Percentiles rank a stretch among this genome's conserved stretches.
These are phyloP conservation scores for Chrysochromulina parva DNA, from an alignment of 78 protist genomes.

Conservation along the genomic window DNA sequence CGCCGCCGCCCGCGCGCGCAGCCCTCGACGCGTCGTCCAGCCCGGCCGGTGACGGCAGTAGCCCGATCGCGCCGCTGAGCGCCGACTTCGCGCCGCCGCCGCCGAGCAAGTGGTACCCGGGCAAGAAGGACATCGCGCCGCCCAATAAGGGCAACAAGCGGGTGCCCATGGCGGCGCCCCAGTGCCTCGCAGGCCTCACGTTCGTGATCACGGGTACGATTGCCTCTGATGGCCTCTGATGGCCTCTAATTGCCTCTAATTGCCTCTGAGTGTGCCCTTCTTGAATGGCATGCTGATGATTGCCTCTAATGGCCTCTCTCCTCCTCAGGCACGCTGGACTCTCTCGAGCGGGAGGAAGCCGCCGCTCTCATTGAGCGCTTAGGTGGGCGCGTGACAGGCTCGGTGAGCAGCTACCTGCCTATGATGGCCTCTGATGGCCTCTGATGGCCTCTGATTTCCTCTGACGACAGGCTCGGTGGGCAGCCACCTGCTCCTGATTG, in stretches of 20 bases:
- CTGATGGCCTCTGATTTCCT: too few species aligned
- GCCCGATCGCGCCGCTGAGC: too few species aligned
- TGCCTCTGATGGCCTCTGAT: too few species aligned
- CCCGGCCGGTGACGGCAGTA: too few species aligned
- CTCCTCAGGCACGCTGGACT: background rate
- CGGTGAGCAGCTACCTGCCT: background rate
- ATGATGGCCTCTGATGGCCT: too few species aligned
- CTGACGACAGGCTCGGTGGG: too few species aligned
- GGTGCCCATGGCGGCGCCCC: background rate
- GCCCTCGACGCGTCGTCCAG: too few species aligned
- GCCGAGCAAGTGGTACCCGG: background rate
- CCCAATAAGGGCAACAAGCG: background rate
- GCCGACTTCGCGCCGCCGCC: background rate
- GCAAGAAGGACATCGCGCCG: background rate
- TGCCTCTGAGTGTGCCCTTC: too few species aligned
- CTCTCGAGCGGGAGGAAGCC: conserved; percentile 8
- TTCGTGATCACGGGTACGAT: background rate
- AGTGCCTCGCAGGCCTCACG: background rate
- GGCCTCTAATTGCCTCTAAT: too few species aligned
- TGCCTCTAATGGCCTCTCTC: too few species aligned
- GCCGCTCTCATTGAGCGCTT: background rate
- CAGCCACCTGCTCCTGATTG: background rate
- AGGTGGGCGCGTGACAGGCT: background rate
- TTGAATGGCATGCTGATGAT: too few species aligned
- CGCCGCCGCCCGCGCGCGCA: too few species aligned